Conservation (phyloP, 495 filamentous ascomycete genomes). For the Zalerion maritima region DNA sequence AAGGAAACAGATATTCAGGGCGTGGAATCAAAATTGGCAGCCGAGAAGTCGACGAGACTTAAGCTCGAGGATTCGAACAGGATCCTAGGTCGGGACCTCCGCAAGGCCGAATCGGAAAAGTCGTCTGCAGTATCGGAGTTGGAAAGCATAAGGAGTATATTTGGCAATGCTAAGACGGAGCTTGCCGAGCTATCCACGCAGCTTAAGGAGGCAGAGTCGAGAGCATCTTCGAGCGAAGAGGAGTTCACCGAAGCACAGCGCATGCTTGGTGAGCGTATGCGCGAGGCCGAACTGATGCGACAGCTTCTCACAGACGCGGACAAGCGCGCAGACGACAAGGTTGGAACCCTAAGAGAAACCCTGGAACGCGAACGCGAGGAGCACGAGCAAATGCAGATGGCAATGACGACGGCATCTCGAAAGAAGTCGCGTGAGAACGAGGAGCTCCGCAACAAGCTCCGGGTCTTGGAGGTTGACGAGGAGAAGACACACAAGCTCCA, state of each 20-base stretch:
- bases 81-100: slow-evolving; percentile 55
- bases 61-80: slow-evolving; percentile 65
- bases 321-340: slow-evolving; percentile 58
- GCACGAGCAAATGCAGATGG: slow-evolving; percentile 82
- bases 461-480: slow-evolving; percentile 67
- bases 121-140: too few species aligned
- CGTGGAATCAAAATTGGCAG: slow-evolving; percentile 58
- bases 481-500: slow-evolving; percentile 52
- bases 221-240: slow-evolving; percentile 81
- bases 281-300: slow-evolving; percentile 92
- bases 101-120: slow-evolving; percentile 60
- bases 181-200: slow-evolving; percentile 77
- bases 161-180: too few species aligned
- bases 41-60: slow-evolving; percentile 55
- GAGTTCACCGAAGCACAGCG: slow-evolving; percentile 80
- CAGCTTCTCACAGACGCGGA: slow-evolving; percentile 78
- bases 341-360: slow-evolving; percentile 75
- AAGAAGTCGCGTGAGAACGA: slow-evolving; percentile 70
- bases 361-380: slow-evolving; percentile 86
- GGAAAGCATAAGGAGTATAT: too few species aligned
- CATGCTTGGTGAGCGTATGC: slow-evolving; percentile 78
- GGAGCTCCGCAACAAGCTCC: slow-evolving; percentile 61
- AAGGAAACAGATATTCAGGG: slow-evolving; percentile 62
- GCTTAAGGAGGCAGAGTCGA: slow-evolving; percentile 74
- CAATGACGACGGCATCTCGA: slow-evolving; percentile 62